Evolutionary conservation across 2,329 filamentous ascomycete genomes (phyloP).

Genomic region (Aspergillus hiratsukae): DNA sequence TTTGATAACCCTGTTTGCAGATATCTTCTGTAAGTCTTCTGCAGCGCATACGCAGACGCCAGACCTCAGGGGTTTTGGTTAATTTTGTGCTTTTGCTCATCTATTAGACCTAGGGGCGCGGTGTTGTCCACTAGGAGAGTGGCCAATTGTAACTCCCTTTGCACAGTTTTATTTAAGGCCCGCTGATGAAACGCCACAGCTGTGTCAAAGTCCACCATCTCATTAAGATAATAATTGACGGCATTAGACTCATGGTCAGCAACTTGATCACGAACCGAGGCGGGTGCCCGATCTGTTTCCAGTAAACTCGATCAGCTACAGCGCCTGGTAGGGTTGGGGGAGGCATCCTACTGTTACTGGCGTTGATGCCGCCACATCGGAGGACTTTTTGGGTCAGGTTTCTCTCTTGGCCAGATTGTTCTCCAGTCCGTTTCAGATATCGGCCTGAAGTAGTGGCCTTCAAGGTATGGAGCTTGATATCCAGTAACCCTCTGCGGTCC

Average conservation of each 20-base stretch:
- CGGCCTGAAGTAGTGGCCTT: constrained; percentile 10
- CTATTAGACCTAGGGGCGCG: constrained; percentile 9
- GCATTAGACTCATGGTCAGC: constrained; percentile 16
- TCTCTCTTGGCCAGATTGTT: constrained; percentile 4
- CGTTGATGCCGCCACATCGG: constrained; percentile 12
- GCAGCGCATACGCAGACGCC: constrained; percentile 2
- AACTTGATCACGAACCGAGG: constrained; percentile 18
- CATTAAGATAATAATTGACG: constrained; percentile 20
- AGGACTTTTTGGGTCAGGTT: constrained; percentile 15
- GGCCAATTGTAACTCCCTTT: constrained; percentile 8
- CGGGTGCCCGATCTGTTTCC: constrained; percentile 11
- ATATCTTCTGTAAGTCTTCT: constrained; percentile 6
- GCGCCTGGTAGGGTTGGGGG: too few relatives aligned
- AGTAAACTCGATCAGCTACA: constrained; percentile 1
- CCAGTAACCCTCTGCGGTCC: constrained; percentile 9
- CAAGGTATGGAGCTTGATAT: constrained; percentile 9
- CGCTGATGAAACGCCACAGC: constrained; percentile 12
- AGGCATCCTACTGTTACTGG: constrained; percentile 16
- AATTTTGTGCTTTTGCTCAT: constrained; percentile 6
- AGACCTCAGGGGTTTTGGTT: neutral
- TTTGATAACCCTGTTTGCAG: constrained; percentile 5
- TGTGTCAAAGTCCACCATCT: constrained; percentile 14
- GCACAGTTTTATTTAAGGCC: constrained; percentile 12
- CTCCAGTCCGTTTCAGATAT: constrained; percentile 13
- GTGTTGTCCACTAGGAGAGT: constrained; percentile 13